Conservation (phyloP, 352 stramenopile genomes). For the Globisporangium recalcitrans region DNA sequence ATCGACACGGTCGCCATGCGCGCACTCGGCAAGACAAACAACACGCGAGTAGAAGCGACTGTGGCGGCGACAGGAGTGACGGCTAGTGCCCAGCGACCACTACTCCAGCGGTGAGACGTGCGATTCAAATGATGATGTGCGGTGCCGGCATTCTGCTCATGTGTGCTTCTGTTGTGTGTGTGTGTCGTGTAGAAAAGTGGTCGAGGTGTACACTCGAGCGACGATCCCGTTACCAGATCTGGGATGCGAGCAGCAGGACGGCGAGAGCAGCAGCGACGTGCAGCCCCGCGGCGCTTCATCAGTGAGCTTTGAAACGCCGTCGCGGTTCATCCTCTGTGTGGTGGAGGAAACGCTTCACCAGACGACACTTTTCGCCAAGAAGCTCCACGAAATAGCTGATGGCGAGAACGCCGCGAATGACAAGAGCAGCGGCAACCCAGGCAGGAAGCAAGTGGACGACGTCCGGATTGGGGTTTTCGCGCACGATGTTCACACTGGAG, state of each 20-base stretch:
- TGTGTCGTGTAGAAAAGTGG: slow-evolving; percentile 25
- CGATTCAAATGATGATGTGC: too few relatives aligned
- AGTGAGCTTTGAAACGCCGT: not conserved
- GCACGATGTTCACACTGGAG: slow-evolving; percentile 41
- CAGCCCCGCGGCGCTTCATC: not conserved
- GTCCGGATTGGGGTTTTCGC: slow-evolving; percentile 30
- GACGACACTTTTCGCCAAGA: slow-evolving; percentile 30
- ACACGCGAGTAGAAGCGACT: not conserved
- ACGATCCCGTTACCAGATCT: slow-evolving; percentile 30
- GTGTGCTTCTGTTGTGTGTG: not conserved
- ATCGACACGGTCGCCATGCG: slow-evolving; percentile 33
- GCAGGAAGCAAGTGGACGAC: slow-evolving; percentile 18
- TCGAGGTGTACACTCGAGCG: slow-evolving; percentile 40
- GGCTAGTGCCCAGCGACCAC: not conserved
- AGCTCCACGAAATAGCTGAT: slow-evolving; percentile 24
- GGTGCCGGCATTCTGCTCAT: too few relatives aligned
- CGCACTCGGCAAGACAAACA: slow-evolving; percentile 3
- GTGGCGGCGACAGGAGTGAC: not conserved
- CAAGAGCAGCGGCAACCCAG: not conserved
- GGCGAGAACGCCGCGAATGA: slow-evolving; percentile 13
- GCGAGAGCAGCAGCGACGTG: slow-evolving; percentile 5
- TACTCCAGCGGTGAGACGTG: not conserved
- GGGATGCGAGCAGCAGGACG: not conserved
- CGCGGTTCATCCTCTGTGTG: slow-evolving; percentile 34
- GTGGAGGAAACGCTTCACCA: slow-evolving; percentile 33